Conservation (phyloP, 2,329 filamentous ascomycete genomes). For the Colletotrichum caudatum region DNA sequence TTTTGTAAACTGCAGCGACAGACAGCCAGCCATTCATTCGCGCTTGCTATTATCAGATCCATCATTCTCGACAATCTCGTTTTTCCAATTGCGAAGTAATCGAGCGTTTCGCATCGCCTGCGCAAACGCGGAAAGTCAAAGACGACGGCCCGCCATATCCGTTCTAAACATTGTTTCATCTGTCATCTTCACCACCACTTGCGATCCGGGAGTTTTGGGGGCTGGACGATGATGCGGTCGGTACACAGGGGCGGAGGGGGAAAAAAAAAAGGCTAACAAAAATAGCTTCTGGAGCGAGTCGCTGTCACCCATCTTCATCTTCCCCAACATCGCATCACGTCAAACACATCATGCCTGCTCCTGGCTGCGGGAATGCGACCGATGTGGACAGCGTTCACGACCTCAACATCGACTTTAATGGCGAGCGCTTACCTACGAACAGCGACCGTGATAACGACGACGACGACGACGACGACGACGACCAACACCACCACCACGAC, state of each 20-base stretch:
- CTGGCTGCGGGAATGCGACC: background rate
- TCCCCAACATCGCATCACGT: constrained; percentile 28
- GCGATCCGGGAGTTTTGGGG: background rate
- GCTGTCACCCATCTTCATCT: constrained; percentile 7
- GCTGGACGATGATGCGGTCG: background rate
- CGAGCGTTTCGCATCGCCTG: constrained; percentile 11
- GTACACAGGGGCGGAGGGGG: background rate
- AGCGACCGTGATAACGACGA: background rate
- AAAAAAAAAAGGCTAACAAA: constrained; percentile 9
- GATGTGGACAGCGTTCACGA: background rate
- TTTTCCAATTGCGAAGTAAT: constrained; percentile 7
- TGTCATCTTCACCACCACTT: background rate
- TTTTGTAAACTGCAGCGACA: background rate
- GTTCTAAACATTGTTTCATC: constrained; percentile 24
- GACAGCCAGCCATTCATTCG: background rate
- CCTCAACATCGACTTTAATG: background rate
- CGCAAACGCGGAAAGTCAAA: constrained; percentile 22
- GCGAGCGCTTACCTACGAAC: background rate
- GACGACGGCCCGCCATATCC: constrained; percentile 13
- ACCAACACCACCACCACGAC: too few species aligned
- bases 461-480: background rate
- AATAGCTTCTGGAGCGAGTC: background rate
- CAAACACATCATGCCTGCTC: constrained; percentile 12
- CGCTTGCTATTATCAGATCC: background rate
- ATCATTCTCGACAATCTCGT: constrained; percentile 1